phyloP scores from a whole-genome alignment of 164 flowering plant species.

The Magnolia sinica region DNA sequence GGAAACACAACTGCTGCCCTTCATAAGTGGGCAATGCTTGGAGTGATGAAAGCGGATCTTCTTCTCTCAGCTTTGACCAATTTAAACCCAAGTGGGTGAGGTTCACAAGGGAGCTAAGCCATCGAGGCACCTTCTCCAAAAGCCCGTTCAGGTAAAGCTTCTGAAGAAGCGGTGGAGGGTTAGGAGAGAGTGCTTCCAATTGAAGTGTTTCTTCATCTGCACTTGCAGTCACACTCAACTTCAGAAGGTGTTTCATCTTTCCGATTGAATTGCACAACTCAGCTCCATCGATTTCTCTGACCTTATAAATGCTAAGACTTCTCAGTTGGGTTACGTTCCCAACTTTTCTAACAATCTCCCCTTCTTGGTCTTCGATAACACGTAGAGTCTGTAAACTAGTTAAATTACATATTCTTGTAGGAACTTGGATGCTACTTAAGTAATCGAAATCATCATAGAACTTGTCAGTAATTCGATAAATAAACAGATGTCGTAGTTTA shows the following conservation, averaged over 20 bases:
- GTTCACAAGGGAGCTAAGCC: slow-evolving; percentile 23
- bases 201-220: too few relatives aligned
- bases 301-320: slow-evolving; percentile 1
- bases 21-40: slow-evolving; percentile 18
- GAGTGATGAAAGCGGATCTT: slow-evolving; percentile 22
- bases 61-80: slow-evolving; percentile 17
- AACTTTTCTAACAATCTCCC: background rate
- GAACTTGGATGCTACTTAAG: background rate
- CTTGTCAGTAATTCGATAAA: background rate
- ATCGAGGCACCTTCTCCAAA: slow-evolving; percentile 26
- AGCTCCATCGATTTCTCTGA: background rate
- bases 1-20: slow-evolving; percentile 24
- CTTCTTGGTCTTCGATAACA: background rate
- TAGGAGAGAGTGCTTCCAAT: background rate
- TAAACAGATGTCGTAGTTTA: slow-evolving; percentile 8
- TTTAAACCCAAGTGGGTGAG: slow-evolving; percentile 25
- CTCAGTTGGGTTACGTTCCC: slow-evolving; percentile 8
- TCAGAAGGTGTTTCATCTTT: slow-evolving; percentile 6
- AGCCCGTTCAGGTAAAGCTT: slow-evolving; percentile 24
- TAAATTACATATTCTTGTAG: background rate
- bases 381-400: background rate
- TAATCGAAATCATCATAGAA: background rate
- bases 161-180: slow-evolving; percentile 20
- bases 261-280: slow-evolving; percentile 5
- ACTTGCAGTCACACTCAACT: background rate